A percentile compares a stretch with the other conserved stretches of the same genome.
phyloP scores from a whole-genome alignment of 257 asterid species.

The Galeopsis tetrahit region DNA sequence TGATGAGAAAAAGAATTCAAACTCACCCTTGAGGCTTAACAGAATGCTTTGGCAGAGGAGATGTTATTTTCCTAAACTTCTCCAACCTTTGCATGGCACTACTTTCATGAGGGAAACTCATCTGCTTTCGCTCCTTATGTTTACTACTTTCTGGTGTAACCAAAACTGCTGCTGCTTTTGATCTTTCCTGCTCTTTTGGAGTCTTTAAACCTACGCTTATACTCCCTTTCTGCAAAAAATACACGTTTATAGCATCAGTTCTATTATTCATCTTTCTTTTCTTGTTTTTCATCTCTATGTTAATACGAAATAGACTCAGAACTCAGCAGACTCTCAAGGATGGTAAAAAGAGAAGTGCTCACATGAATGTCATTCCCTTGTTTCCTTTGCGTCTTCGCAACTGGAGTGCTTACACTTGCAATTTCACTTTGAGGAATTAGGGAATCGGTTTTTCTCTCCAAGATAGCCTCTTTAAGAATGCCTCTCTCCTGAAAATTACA shows the following conservation, averaged over 20 bases:
- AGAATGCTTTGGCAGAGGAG: slow-evolving; percentile 42
- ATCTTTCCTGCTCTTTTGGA: slow-evolving; percentile 42
- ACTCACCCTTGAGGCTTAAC: slow-evolving; percentile 61
- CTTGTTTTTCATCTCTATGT: slow-evolving; percentile 4
- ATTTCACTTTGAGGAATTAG: slow-evolving; percentile 40
- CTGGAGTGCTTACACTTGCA: slow-evolving; percentile 37
- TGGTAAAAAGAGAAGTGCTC: slow-evolving; percentile 15
- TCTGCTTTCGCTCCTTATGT: slow-evolving; percentile 31
- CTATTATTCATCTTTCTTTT: slow-evolving; percentile 14
- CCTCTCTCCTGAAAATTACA: slow-evolving; percentile 78
- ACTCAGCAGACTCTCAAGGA: not conserved
- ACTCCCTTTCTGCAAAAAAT: slow-evolving; percentile 49
- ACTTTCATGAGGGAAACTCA: slow-evolving; percentile 35
- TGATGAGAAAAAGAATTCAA: not conserved
- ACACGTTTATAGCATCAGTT: not conserved
- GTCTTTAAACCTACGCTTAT: slow-evolving; percentile 28
- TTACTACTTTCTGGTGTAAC: slow-evolving; percentile 38
- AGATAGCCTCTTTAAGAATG: slow-evolving; percentile 78
- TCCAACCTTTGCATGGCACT: slow-evolving; percentile 48
- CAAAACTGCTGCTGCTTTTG: slow-evolving; percentile 42
- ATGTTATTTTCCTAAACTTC: slow-evolving; percentile 51
- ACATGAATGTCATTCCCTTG: slow-evolving; percentile 53
- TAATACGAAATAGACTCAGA: slow-evolving; percentile 2
- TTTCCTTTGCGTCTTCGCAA: slow-evolving; percentile 43
- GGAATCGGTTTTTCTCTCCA: slow-evolving; percentile 53